Conservation (phyloP, 2,329 filamentous ascomycete species). For the Biscogniauxia marginata region DNA sequence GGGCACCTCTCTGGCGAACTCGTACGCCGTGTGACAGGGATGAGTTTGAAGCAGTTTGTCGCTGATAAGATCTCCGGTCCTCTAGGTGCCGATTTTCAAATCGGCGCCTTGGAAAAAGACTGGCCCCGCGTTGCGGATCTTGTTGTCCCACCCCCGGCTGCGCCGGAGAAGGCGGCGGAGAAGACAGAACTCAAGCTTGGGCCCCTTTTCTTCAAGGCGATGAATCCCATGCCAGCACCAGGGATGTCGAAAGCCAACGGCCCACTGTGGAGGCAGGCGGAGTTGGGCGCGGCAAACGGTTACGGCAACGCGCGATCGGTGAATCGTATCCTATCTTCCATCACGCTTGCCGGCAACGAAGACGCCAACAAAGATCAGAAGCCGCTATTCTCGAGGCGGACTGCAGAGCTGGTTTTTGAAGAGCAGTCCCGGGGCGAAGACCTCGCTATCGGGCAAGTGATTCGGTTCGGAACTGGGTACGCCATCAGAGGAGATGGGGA, state of each 20-base stretch:
- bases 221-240: conserved; percentile 26
- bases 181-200: conserved; percentile 20
- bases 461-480: conserved; percentile 44
- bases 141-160: conserved; percentile 26
- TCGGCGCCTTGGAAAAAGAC: conserved; percentile 42
- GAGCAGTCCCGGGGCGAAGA: conserved; percentile 43
- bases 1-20: conserved; percentile 44
- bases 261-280: conserved; percentile 36
- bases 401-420: conserved; percentile 43
- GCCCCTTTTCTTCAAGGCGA: conserved; percentile 31
- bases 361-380: conserved; percentile 6
- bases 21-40: conserved; percentile 39
- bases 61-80: conserved; percentile 37
- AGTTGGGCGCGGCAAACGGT: conserved; percentile 44
- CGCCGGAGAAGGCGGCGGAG: background rate
- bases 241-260: conserved; percentile 20
- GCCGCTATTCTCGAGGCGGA: conserved; percentile 38
- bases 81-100: conserved; percentile 44
- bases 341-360: conserved; percentile 52
- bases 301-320: conserved; percentile 44
- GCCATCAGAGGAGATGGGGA: conserved; percentile 33
- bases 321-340: conserved; percentile 44
- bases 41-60: conserved; percentile 40
- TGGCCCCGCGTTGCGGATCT: conserved; percentile 38
- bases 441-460: conserved; percentile 32